Base-by-base conservation (phyloP, 2,329 filamentous ascomycete genomes). In the Ramichloridium luteum region DNA sequence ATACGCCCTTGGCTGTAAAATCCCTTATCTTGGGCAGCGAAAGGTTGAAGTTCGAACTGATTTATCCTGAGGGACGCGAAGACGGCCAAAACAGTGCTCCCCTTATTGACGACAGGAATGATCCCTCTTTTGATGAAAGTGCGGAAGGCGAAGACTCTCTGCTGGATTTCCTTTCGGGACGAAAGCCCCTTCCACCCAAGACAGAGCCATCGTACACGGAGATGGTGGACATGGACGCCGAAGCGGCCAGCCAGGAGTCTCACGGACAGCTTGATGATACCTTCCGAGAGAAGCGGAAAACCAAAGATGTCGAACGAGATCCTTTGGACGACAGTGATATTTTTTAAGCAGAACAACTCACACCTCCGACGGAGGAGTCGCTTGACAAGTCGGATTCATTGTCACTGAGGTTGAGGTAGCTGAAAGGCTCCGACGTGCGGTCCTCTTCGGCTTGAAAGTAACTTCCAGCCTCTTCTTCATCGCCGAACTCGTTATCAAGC, bases 121-220 rank as follows among this genome's bases (percentile, higher is more conserved):
- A 27, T 9, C 32, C 9, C 4, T 15, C 27, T 5, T 46, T 41
- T 16, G 45, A 56, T 8, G 56, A 50, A 16, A n/a, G n/a, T n/a
- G 55, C 60, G 4, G 53, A 52, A 4, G 60, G 56, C 31, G 61
- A 66, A 16, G 64, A 67, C 39, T 64, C 60, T 25, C 40, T 67
- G 14, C 61, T 60, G 30, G 61, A 66, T 14, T 59, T 66, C 4
- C 44, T 67, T 9, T 62, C 61, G 1, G 64, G 64, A 0, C 45
- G 58, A n/a, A 65, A 56, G 27, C 57, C 59, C 2, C 43, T 60
- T 23, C 59, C 57, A 9, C 49, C 45, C 9, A 50, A 46, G 27
- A 44, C 39, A 29, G 46, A 39, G 36, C 46, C 32, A 26, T 54
- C 43, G 14, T 48, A 46, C 43, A 54, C 47, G 9, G 44, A 53